These are phyloP conservation scores for Globisporangium cystogenes DNA, from an alignment of 352 stramenopile species.

Conservation along the genomic window DNA sequence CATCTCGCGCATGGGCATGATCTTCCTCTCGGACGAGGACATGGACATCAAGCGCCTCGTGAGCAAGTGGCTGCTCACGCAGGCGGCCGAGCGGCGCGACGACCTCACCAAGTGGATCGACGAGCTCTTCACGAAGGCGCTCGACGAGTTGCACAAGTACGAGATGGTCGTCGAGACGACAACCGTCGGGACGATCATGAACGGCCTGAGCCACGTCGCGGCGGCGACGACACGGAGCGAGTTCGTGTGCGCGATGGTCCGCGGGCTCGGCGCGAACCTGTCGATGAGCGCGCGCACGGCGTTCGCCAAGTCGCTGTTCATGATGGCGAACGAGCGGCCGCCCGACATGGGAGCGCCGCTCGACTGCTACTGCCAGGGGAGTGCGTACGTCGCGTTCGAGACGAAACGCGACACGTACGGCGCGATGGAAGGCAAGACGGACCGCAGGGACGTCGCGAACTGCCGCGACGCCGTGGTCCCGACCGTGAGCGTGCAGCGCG, in stretches of 20 bases:
- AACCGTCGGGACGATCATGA: conserved; percentile 92
- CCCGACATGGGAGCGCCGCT: conserved; percentile 84
- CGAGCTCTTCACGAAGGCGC: conserved; percentile 87
- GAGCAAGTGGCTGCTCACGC: conserved; percentile 74
- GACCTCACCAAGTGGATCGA: conserved; percentile 86
- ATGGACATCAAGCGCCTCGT: conserved; percentile 76
- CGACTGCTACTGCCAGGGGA: conserved; percentile 85
- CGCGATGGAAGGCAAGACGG: conserved; percentile 57
- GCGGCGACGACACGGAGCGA: conserved; percentile 62
- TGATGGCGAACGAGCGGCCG: conserved; percentile 89
- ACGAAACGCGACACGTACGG: conserved; percentile 79
- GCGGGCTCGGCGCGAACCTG: conserved; percentile 92
- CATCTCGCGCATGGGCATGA: conserved; percentile 96
- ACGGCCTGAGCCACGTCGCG: conserved; percentile 86
- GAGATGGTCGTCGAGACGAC: conserved; percentile 90
- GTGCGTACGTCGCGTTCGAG: conserved; percentile 63
- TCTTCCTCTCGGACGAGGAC: conserved; percentile 93
- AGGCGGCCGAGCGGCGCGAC: conserved; percentile 38
- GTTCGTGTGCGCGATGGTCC: conserved; percentile 90
- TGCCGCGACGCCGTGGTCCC: conserved; percentile 54
- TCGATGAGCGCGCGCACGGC: conserved; percentile 50
- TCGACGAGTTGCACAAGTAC: conserved; percentile 86
- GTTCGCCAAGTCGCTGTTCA: conserved; percentile 90
- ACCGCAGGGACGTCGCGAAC: conserved; percentile 35
- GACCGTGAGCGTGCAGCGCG: conserved; percentile 83